These are phyloP conservation scores for Geosiphon pyriformis DNA, from an alignment of 192 early-diverging fungal species.

Conservation along the genomic window DNA sequence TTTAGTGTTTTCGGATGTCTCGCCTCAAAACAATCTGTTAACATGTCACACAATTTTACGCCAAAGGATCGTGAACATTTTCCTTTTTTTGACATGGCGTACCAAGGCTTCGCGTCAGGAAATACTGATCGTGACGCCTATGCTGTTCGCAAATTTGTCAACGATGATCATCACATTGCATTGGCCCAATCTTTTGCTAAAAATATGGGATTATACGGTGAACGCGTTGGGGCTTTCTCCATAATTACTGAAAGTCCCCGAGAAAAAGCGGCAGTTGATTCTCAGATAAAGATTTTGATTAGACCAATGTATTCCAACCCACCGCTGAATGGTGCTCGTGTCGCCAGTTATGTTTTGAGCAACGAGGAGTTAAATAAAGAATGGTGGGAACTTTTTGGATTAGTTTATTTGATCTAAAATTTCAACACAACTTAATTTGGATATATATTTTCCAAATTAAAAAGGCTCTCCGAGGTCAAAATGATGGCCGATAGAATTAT, in stretches of 20 bases:
- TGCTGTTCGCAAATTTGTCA: slow-evolving; percentile 91
- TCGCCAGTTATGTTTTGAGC: slow-evolving; percentile 84
- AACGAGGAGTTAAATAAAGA: slow-evolving; percentile 65
- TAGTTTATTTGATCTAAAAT: too few relatives aligned
- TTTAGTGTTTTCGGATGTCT: too few relatives aligned
- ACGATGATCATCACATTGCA: slow-evolving; percentile 65
- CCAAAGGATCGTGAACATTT: slow-evolving; percentile 66
- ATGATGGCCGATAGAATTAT: slow-evolving; percentile 97
- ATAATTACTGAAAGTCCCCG: slow-evolving; percentile 67
- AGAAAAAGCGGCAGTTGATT: slow-evolving; percentile 77
- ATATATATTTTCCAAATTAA: too few relatives aligned
- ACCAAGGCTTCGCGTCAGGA: slow-evolving; percentile 99
- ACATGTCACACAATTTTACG: not conserved
- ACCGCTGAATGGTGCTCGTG: slow-evolving; percentile 89
- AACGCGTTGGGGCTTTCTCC: slow-evolving; percentile 91
- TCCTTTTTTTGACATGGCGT: slow-evolving; percentile 98
- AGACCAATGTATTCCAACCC: slow-evolving; percentile 99
- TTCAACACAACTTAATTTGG: too few relatives aligned
- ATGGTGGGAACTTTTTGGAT: slow-evolving; percentile 67
- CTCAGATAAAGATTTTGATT: slow-evolving; percentile 93
- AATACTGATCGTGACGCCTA: slow-evolving; percentile 83
- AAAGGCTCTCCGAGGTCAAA: slow-evolving; percentile 73
- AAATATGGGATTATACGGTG: slow-evolving; percentile 99
- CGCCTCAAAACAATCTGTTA: too few relatives aligned
- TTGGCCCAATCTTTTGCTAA: slow-evolving; percentile 97